phyloP scores from a whole-genome alignment of 1,139 yeast genomes.

The Debaryomyces coudertii region DNA sequence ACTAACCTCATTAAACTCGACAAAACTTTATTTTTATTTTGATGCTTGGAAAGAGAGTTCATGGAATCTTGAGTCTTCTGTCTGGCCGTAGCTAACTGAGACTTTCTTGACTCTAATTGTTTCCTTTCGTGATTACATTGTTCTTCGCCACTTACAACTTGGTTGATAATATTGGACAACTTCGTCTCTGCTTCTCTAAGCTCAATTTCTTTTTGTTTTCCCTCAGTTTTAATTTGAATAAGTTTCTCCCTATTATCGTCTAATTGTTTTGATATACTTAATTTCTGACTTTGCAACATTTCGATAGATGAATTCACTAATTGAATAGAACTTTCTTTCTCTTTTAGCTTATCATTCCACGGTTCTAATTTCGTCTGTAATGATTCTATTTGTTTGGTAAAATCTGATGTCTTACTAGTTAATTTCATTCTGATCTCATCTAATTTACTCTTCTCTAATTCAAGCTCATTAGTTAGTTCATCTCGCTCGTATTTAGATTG shows the following conservation, averaged over 20 bases:
- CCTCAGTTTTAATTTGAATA: slow-evolving; percentile 52
- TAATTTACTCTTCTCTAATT: slow-evolving; percentile 56
- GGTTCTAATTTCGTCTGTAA: slow-evolving; percentile 77
- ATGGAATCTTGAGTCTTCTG: slow-evolving; percentile 70
- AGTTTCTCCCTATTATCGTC: slow-evolving; percentile 52
- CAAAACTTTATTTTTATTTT: slow-evolving; percentile 76
- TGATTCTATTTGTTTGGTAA: slow-evolving; percentile 63
- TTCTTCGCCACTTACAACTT: slow-evolving; percentile 58
- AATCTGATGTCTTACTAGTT: slow-evolving; percentile 71
- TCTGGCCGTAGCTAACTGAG: slow-evolving; percentile 56
- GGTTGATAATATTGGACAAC: slow-evolving; percentile 53
- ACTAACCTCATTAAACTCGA: slow-evolving; percentile 69
- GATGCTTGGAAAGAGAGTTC: slow-evolving; percentile 55
- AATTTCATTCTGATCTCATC: slow-evolving; percentile 67
- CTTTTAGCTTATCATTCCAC: slow-evolving; percentile 72
- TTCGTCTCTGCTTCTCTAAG: slow-evolving; percentile 45
- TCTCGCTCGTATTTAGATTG: slow-evolving; percentile 47
- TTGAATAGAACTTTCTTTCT: slow-evolving; percentile 66
- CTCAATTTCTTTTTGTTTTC: slow-evolving; percentile 55
- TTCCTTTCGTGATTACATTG: slow-evolving; percentile 55
- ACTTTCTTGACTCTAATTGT: slow-evolving; percentile 55
- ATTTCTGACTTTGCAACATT: slow-evolving; percentile 55
- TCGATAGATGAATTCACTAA: slow-evolving; percentile 68
- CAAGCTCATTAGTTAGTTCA: slow-evolving; percentile 49
- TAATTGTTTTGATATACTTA: slow-evolving; percentile 47